Evolutionary conservation across 257 asterid species (phyloP), one percentile per base, ranked within the genome.

Genomic region (Solanum sparsipilum): DNA sequence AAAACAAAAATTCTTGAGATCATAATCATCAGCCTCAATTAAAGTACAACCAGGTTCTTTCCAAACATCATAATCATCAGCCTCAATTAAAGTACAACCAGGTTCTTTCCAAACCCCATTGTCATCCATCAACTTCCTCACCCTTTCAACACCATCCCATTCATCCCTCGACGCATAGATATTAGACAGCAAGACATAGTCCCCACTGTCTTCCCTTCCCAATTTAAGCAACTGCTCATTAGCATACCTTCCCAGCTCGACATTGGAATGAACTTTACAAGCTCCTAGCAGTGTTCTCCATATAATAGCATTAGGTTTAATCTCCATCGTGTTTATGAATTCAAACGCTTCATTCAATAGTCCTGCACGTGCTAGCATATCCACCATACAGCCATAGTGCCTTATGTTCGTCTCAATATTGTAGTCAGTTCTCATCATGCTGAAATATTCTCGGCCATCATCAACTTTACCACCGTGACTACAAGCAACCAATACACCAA

Each of bases 231-330:
- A 90, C 68, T 88, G 90, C 86, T 90, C 93, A 15, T 91, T 93
- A 68, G 95, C 98, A 65, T 39, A 89, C 92, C 91, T 91, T 48
- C 98, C 98, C n/a, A 93, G 89, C 90, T 95, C 94, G 25, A 93
- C 95, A 87, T 95, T 91, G 84, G 93, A 90, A 90, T 95, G 98
- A 85, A 93, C 86, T 79, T 91, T 92, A 88, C 96, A 93, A 87
- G 96, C 98, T 38, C 95, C 95, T 56, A 94, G 95, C 44, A 95
- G 79, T 63, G 96, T 94, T 89, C 98, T 92, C 98, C 98, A 95
- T 46, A 95, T 89, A 82, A 94, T 89, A 44, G 94, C 95, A 91
- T 94, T 95, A 13, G 96, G 96, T 87, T 93, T 91, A 74, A 90
- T 91, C 70, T 93, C 93, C 96, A 94, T 95, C 12, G 86, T 58